Evolutionary conservation across 2,329 filamentous ascomycete genomes (phyloP), one percentile per base, ranked within the genome.

Genomic region (Ophiostoma australiae): DNA sequence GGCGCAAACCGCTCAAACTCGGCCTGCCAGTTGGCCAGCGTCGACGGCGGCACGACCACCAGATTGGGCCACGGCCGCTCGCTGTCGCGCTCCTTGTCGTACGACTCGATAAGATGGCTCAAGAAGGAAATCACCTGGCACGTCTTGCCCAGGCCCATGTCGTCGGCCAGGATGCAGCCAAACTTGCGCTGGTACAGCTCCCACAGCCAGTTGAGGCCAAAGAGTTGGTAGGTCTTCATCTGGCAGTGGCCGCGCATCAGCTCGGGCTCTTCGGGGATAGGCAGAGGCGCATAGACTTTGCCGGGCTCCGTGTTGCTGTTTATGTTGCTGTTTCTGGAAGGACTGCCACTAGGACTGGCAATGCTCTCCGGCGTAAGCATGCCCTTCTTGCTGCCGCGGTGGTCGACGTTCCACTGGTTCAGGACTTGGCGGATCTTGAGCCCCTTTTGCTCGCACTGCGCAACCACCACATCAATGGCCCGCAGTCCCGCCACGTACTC

Each of bases 101-200:
- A 87, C 39, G 87, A 87, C 77, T 93, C 88, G 20, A 91, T 88
- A 35, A 99, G 83, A 76, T 97, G 90, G 20, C 93, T 91, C 66
- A 99, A 85, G 76, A 99, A 93, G 0, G 93, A 89, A 75, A 99
- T 97, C 73, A 98, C 93, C 77, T 99, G 94, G 76, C 93, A 97
- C 0, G 95, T 99, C 83, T 99, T 99, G 66, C 95, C 95, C 58
- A 94, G 83, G 69, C 92, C 95, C 95, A 99, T 99, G 78, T 99
- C 95, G 78, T 99, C 95, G 1, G 95, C 95, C 23, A 99, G 84
- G 71, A 99, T 98, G 73, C 93, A 94, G 66, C 92, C 94, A 69
- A 96, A 86, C 37, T 89, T 85, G 72, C 91, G 89, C 69, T 89
- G 85, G 81, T 93, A 97, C 17, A 99, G 85, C 66, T 98, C 81